These are phyloP conservation scores for Wickerhamiella nectarea DNA, from an alignment of 805 yeast genomes.

Conservation along the genomic window DNA sequence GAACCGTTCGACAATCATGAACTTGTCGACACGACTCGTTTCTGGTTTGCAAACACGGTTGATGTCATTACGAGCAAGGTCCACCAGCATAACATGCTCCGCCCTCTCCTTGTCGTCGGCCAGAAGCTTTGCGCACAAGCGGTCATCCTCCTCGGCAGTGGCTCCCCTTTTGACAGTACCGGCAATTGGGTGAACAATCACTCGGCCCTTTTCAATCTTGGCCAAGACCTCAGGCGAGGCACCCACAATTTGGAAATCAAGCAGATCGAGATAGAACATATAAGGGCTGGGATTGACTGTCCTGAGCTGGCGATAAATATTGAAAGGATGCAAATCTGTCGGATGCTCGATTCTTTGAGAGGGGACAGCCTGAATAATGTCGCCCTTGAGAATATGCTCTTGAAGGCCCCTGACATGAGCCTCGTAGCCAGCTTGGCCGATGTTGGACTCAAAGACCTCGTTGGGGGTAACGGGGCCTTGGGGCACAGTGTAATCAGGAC, in stretches of 20 bases:
- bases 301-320: constrained; percentile 84
- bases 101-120: constrained; percentile 84
- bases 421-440: constrained; percentile 91
- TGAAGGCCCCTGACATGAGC: constrained; percentile 61
- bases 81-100: constrained; percentile 97
- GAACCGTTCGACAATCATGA: constrained; percentile 81
- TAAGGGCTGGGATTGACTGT: constrained; percentile 97
- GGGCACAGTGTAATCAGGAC: constrained; percentile 37
- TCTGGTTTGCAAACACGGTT: constrained; percentile 86
- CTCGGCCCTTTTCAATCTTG: constrained; percentile 63
- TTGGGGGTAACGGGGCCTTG: constrained; percentile 59
- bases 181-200: constrained; percentile 94
- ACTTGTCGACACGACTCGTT: constrained; percentile 73
- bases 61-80: constrained; percentile 90
- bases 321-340: constrained; percentile 90
- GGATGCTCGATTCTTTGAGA: constrained; percentile 95
- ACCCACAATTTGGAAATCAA: constrained; percentile 89
- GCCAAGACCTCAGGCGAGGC: constrained; percentile 95
- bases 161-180: constrained; percentile 89
- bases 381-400: constrained; percentile 76
- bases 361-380: constrained; percentile 95
- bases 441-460: constrained; percentile 70
- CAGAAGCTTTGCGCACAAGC: constrained; percentile 57
- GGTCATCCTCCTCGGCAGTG: constrained; percentile 84
- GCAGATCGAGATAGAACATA: constrained; percentile 80